These are phyloP conservation scores for Neonectria magnoliae DNA, from an alignment of 2,329 filamentous ascomycete species.

Conservation along the genomic window DNA sequence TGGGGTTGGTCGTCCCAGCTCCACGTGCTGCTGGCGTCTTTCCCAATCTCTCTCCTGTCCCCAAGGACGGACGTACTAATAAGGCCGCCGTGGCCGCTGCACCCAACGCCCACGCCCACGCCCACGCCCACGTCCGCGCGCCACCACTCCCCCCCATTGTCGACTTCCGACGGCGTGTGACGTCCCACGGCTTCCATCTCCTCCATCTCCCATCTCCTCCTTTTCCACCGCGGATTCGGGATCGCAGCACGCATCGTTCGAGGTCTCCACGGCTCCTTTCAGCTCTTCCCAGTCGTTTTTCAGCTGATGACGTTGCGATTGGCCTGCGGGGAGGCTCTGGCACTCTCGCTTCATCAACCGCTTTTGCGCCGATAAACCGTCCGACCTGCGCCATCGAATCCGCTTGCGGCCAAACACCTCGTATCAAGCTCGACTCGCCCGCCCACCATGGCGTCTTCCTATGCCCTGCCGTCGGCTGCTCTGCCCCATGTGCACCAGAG, in stretches of 20 bases:
- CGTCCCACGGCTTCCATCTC: slow-evolving; percentile 30
- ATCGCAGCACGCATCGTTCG: slow-evolving; percentile 24
- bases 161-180: slow-evolving; percentile 23
- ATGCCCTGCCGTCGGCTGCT: slow-evolving; percentile 62
- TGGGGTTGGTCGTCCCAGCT: slow-evolving; percentile 37
- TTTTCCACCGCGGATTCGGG: slow-evolving; percentile 16
- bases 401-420: slow-evolving; percentile 4
- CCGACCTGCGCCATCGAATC: slow-evolving; percentile 20
- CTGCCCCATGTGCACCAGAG: slow-evolving; percentile 59
- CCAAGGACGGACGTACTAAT: neutral
- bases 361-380: slow-evolving; percentile 34
- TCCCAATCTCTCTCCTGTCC: slow-evolving; percentile 36
- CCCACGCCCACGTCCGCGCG: neutral
- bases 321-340: slow-evolving; percentile 32
- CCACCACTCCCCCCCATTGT: slow-evolving; percentile 19
- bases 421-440: slow-evolving; percentile 6
- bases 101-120: slow-evolving; percentile 30
- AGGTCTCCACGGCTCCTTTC: slow-evolving; percentile 6
- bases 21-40: slow-evolving; percentile 39
- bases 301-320: slow-evolving; percentile 42
- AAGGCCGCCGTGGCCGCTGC: slow-evolving; percentile 21
- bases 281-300: neutral
- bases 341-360: slow-evolving; percentile 32
- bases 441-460: slow-evolving; percentile 60
- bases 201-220: slow-evolving; percentile 4